Base-by-base conservation (phyloP, 1,139 yeast genomes). In the Arxiozyma telluris region DNA sequence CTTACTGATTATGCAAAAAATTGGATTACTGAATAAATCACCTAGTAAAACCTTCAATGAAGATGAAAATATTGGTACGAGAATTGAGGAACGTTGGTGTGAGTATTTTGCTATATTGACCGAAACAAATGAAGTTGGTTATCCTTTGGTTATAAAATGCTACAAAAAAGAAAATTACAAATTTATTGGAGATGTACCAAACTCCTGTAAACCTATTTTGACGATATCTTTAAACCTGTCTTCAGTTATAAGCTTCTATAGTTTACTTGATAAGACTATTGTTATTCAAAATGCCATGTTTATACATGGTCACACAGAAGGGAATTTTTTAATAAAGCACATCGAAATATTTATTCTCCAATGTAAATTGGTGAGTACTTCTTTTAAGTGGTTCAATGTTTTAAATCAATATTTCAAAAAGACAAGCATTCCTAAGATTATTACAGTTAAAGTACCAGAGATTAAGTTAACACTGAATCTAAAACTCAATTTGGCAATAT, bases 41-140 rank as follows among this genome's bases (percentile, higher is more conserved):
- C 63, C 68, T 11, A 70, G 71, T n/a, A 50, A 57, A 1, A 63
- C 63, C 7, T 72, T 72, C 53, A 71, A 72, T 22, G 87, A 82
- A 55, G 69, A 70, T 22, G 84, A 78, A 53, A 71, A 76, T 1
- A 71, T 76, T 42, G 81, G 78, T 53, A 73, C 88, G 0, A 69
- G 83, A 50, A 74, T 85, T 1, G 59, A 74, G 20, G 89, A 85
- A 55, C 71, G 87, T 48, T 87, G 96, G 93, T 79, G 77, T 56
- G 96, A 89, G 64, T 85, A 81, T 63, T 71, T 80, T 41, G 82
- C 84, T 1, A 87, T 85, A 3, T 81, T 85, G 0, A 71, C 93
- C 54, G 78, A 79, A 47, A 80, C 86, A 0, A 80, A 79, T 25
- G 70, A 75, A 53, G 51, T 63, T 0, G 70, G 69, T 1, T 71